Percentiles rank a stretch among this genome's conserved stretches.
Evolutionary conservation across 202 grass and related monocot species (phyloP).

Genomic region (Saccharum hybrid): DNA sequence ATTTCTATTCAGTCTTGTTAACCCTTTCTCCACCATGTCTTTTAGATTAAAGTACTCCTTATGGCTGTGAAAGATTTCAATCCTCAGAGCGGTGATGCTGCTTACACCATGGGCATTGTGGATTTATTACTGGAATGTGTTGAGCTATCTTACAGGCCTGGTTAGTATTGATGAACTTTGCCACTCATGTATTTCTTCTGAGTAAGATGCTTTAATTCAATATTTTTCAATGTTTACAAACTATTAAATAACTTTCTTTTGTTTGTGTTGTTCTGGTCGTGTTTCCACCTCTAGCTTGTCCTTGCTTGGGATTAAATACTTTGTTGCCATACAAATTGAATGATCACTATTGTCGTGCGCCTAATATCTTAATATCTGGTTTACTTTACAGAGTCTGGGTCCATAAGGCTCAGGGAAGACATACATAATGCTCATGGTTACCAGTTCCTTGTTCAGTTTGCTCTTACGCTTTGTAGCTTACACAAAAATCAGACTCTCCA

Average conservation of each 20-base stretch:
- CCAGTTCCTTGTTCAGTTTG: constrained; percentile 99
- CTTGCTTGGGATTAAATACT: background rate
- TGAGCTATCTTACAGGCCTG: constrained; percentile 93
- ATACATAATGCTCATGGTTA: constrained; percentile 99
- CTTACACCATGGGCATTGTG: constrained; percentile 99
- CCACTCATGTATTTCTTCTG: constrained; percentile 35
- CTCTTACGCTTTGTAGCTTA: constrained; percentile 86
- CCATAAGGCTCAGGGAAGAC: constrained; percentile 88
- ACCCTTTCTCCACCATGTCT: constrained; percentile 36
- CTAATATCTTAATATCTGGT: constrained; percentile 38
- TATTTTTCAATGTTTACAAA: constrained; percentile 41
- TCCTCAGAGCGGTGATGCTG: constrained; percentile 89
- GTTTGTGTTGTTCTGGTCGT: background rate
- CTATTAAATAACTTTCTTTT: constrained; percentile 14
- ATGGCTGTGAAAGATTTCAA: constrained; percentile 96
- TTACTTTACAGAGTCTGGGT: constrained; percentile 68
- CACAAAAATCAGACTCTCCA: constrained; percentile 71
- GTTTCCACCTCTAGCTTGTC: background rate
- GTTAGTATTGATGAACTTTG: constrained; percentile 56
- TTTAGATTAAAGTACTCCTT: constrained; percentile 90
- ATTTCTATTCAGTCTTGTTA: constrained; percentile 38
- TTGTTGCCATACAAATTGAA: constrained; percentile 6
- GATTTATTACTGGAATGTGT: constrained; percentile 99
- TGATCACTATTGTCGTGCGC: constrained; percentile 3
- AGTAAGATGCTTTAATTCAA: constrained; percentile 39